Base-by-base conservation (phyloP, 129 eudicot species). In the Tagetes erecta region DNA sequence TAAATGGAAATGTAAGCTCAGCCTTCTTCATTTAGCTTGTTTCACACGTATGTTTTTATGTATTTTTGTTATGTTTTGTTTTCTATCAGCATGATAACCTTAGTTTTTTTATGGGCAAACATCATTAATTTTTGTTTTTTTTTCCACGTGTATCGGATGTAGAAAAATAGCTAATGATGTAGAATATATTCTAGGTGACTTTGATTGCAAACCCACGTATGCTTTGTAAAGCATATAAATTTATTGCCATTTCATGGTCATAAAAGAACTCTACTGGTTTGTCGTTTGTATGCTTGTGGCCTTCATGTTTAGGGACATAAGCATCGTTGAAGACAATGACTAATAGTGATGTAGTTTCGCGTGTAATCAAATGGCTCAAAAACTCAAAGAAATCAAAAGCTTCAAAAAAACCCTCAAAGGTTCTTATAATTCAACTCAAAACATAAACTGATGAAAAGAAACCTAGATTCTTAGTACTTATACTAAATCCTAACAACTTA, bases 1-100 rank as follows among this genome's bases (percentile, higher is more conserved):
- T 93, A 46, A 86, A 81, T 73, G 95, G 87, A 83, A 90, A 90
- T 86, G 98, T 93, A 90, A 74, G 91, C 73, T 82, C 33, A 39
- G 53, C 70, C 67, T 47, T 36, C 36, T 30, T 53, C 20, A 36
- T 59, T n/a, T 9, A 10, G 6, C 20, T 64, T 49, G 79, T 50
- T 50, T 72, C 40, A 72, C 11, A 34, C 41, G 8, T 35, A 30
- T n/a, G n/a, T 14, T 71, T 39, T 40, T 53, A 27, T 38, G 49
- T 55, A 55, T 39, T 55, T 53, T 4, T 14, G 47, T 27, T 53
- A 14, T 20, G 10, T 59, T 51, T 51, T 1, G n/a, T n/a, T n/a
- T n/a, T n/a, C 41, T 49, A 53, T 46, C 10, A 68, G 58, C 41
- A 45, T 45, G 40, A 67, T 27, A 9, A 7, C 12, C 6, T 30